These are phyloP conservation scores for Lipomyces yamanashiensis DNA, from an alignment of 805 yeast genomes.

Conservation along the genomic window DNA sequence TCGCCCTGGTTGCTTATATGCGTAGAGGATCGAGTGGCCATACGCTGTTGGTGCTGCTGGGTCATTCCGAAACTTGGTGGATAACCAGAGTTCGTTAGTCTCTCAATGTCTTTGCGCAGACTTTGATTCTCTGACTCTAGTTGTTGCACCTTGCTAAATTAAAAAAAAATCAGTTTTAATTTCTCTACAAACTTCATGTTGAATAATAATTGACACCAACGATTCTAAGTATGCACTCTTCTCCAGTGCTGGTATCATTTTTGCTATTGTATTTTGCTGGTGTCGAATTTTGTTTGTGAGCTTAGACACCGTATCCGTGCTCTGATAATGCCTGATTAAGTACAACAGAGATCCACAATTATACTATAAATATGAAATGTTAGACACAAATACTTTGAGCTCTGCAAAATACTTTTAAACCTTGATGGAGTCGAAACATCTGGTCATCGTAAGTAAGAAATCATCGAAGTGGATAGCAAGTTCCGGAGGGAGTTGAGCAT, in stretches of 20 bases:
- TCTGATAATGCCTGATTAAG: constrained; percentile 16
- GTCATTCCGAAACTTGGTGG: background rate
- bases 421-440: constrained; percentile 16
- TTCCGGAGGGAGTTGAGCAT: constrained; percentile 18
- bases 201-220: background rate
- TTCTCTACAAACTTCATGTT: background rate
- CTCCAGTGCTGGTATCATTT: constrained; percentile 20
- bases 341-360: constrained; percentile 17
- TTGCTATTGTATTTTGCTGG: constrained; percentile 8
- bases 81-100: background rate
- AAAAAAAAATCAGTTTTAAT: background rate
- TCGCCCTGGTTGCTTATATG: background rate
- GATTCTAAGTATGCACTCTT: constrained; percentile 10
- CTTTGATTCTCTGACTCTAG: background rate
- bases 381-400: background rate
- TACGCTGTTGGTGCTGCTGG: background rate
- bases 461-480: constrained; percentile 26
- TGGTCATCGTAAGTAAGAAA: constrained; percentile 3
- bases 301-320: background rate
- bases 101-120: background rate
- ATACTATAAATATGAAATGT: constrained; percentile 5
- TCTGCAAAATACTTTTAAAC: background rate
- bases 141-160: background rate
- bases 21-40: background rate
- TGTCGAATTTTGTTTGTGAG: background rate